Conservation (phyloP, 139 green algal species). For the Tetradesmus obliquus region DNA sequence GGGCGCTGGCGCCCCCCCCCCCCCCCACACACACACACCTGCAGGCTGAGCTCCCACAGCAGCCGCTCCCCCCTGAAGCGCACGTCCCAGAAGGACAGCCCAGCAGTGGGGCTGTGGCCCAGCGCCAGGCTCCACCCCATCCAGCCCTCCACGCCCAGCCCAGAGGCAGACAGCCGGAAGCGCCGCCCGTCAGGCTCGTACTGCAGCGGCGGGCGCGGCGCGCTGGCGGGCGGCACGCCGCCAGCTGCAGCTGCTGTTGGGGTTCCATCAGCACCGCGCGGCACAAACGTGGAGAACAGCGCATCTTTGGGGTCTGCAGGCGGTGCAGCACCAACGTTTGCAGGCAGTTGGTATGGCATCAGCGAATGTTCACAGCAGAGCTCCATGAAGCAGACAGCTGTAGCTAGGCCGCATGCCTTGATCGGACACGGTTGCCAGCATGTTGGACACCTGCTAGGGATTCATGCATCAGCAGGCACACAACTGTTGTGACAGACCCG, state of each 20-base stretch:
- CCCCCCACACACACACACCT: constrained; percentile 1
- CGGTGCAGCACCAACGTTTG: background rate
- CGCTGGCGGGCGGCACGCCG: background rate
- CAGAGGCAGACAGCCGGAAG: background rate
- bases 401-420: background rate
- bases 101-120: constrained; percentile 23
- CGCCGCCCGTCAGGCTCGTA: constrained; percentile 22
- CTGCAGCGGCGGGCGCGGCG: background rate
- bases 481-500: too few relatives aligned
- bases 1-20: background rate
- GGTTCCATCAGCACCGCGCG: background rate
- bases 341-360: too few relatives aligned
- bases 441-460: background rate
- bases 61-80: constrained; percentile 33
- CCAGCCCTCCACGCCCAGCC: background rate
- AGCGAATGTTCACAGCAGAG: background rate
- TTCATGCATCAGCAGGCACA: background rate
- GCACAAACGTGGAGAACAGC: constrained; percentile 25
- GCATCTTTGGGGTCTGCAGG: background rate
- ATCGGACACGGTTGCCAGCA: background rate
- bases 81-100: constrained; percentile 40
- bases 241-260: background rate
- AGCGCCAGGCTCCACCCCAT: constrained; percentile 32
- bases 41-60: constrained; percentile 26
- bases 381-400: background rate